Evolutionary conservation across 495 filamentous ascomycete species (phyloP).

Genomic region (Hyaloscypha variabilis): DNA sequence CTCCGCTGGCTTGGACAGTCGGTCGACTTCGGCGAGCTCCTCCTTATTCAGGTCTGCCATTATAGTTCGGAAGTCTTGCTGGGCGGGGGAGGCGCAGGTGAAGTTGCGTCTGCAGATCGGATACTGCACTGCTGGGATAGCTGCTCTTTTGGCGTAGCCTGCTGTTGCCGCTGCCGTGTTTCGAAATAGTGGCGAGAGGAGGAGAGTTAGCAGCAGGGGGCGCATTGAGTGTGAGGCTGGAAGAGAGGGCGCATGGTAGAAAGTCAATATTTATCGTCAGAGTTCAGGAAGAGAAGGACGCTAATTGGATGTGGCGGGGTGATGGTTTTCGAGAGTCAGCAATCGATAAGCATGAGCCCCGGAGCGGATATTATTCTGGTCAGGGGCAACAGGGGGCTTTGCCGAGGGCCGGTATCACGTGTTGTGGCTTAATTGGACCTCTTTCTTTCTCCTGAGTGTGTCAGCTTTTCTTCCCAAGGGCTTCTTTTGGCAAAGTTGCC

Average conservation of each 20-base stretch:
- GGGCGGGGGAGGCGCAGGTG: slow-evolving; percentile 14
- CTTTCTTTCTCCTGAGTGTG: background rate
- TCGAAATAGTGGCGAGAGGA: slow-evolving; percentile 14
- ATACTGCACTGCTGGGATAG: slow-evolving; percentile 16
- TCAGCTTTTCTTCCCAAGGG: too few relatives aligned
- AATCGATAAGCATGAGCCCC: background rate
- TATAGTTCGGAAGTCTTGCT: slow-evolving; percentile 20
- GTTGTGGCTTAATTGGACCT: background rate
- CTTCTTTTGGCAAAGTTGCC: too few relatives aligned
- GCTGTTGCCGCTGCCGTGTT: background rate
- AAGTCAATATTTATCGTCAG: background rate
- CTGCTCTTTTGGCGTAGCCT: background rate
- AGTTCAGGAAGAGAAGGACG: background rate
- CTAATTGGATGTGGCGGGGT: background rate
- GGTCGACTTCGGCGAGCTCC: background rate
- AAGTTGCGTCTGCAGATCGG: slow-evolving; percentile 27
- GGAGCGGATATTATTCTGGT: background rate
- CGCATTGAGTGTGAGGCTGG: slow-evolving; percentile 11
- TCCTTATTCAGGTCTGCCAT: slow-evolving; percentile 23
- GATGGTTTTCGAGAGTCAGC: background rate
- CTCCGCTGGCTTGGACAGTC: background rate
- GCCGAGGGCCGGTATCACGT: background rate
- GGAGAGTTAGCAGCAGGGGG: slow-evolving; percentile 14
- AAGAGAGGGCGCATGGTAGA: background rate
- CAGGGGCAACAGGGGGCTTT: background rate